phyloP scores from a whole-genome alignment of 257 asterid genomes.

The Henckelia pumila region DNA sequence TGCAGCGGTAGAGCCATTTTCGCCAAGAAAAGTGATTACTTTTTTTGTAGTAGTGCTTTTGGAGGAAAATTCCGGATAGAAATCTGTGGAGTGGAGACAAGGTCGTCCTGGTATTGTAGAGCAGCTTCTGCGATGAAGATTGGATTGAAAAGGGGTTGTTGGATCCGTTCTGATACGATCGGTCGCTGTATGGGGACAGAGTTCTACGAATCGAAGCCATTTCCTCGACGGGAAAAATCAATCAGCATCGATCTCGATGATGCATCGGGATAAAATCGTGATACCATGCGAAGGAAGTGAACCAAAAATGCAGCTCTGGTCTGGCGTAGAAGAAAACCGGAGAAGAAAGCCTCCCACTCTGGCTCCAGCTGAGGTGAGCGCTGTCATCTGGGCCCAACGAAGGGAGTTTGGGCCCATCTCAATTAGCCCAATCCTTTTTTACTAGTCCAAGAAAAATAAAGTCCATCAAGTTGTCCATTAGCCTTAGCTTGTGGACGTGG shows the following conservation, averaged over 20 bases:
- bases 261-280: slow-evolving; percentile 23
- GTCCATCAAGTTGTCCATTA: too few species aligned
- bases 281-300: neutral
- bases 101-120: slow-evolving; percentile 44
- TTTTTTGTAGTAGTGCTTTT: slow-evolving; percentile 49
- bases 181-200: slow-evolving; percentile 72
- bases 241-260: slow-evolving; percentile 10
- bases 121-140: slow-evolving; percentile 66
- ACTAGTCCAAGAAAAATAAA: too few species aligned
- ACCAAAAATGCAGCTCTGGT: slow-evolving; percentile 30
- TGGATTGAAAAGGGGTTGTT: slow-evolving; percentile 40
- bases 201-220: slow-evolving; percentile 98
- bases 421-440: too few species aligned
- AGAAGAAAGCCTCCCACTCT: too few species aligned
- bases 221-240: slow-evolving; percentile 24
- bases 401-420: too few species aligned
- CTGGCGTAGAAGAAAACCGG: too few species aligned
- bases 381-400: too few species aligned
- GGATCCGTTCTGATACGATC: slow-evolving; percentile 65
- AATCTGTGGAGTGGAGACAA: slow-evolving; percentile 56
- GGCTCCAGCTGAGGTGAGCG: too few species aligned
- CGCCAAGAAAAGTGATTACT: slow-evolving; percentile 48
- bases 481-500: too few species aligned
- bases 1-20: slow-evolving; percentile 56
- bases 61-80: slow-evolving; percentile 38